Evolutionary conservation across 805 yeast species (phyloP).

Genomic region (Yamadazyma sp.): DNA sequence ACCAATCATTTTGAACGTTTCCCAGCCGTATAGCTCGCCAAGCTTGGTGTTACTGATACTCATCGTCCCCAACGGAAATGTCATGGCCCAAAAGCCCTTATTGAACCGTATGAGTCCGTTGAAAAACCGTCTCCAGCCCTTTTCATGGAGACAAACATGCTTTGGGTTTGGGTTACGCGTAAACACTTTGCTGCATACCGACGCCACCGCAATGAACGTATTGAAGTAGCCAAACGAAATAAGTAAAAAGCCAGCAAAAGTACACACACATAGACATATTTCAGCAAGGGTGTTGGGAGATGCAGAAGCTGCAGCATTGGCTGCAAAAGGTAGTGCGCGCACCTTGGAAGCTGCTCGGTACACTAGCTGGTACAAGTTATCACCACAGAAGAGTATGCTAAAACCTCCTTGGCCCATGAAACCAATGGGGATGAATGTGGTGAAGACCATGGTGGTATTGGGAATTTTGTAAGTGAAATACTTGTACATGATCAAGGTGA

Average conservation of each 20-base stretch:
- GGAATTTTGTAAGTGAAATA: slow-evolving; percentile 62
- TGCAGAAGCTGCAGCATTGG: neutral
- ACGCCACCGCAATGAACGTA: slow-evolving; percentile 35
- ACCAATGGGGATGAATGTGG: slow-evolving; percentile 79
- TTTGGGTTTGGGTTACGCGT: slow-evolving; percentile 26
- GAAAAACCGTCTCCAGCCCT: slow-evolving; percentile 12
- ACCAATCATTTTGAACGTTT: slow-evolving; percentile 61
- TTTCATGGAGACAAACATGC: slow-evolving; percentile 18
- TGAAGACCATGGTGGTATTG: slow-evolving; percentile 50
- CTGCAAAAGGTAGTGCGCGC: neutral
- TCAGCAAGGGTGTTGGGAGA: neutral
- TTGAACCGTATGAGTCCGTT: slow-evolving; percentile 21
- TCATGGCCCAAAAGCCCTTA: slow-evolving; percentile 60
- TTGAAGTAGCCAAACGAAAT: slow-evolving; percentile 58
- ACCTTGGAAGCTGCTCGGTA: neutral
- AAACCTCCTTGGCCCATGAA: slow-evolving; percentile 84
- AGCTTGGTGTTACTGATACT: slow-evolving; percentile 57
- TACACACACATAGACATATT: slow-evolving; percentile 14
- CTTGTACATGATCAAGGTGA: slow-evolving; percentile 60
- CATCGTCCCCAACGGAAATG: slow-evolving; percentile 90
- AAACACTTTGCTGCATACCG: slow-evolving; percentile 45
- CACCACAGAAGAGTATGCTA: slow-evolving; percentile 58
- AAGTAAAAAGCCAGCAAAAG: slow-evolving; percentile 44
- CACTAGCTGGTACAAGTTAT: slow-evolving; percentile 31
- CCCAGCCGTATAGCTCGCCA: slow-evolving; percentile 46